These are phyloP conservation scores for Curvularia spicifera DNA, from an alignment of 2,329 filamentous ascomycete species.

Conservation along the genomic window DNA sequence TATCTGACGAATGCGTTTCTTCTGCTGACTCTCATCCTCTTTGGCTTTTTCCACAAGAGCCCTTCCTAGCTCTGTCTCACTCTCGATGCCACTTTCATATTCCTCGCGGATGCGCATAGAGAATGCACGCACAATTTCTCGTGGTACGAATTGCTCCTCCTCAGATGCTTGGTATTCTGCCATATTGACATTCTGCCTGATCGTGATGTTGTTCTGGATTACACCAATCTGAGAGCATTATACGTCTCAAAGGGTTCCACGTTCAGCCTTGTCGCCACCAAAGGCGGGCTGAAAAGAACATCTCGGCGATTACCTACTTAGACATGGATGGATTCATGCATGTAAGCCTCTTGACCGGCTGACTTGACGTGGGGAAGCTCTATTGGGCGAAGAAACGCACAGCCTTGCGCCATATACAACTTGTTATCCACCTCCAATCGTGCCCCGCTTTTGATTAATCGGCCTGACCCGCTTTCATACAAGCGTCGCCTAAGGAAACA, in stretches of 20 bases:
- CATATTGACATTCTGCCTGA: neutral
- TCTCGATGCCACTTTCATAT: neutral
- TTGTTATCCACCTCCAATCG: neutral
- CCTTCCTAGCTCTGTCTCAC: neutral
- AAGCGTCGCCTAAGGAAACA: neutral
- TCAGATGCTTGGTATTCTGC: neutral
- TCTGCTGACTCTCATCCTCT: conserved; percentile 1
- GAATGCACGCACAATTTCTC: conserved; percentile 2
- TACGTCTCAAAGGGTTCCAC: neutral
- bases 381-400: neutral
- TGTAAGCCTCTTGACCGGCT: neutral
- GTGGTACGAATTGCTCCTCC: conserved; percentile 2
- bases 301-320: neutral
- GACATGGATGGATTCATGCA: neutral
- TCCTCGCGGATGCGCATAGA: conserved; percentile 1
- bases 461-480: neutral
- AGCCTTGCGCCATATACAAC: neutral
- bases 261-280: neutral
- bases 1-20: conserved; percentile 2
- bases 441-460: neutral
- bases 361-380: neutral
- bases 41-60: neutral
- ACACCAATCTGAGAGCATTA: neutral
- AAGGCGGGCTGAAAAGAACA: neutral
- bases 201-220: neutral